Evolutionary conservation across 352 stramenopile genomes (phyloP).

Genomic region (Globisporangium parvum): DNA sequence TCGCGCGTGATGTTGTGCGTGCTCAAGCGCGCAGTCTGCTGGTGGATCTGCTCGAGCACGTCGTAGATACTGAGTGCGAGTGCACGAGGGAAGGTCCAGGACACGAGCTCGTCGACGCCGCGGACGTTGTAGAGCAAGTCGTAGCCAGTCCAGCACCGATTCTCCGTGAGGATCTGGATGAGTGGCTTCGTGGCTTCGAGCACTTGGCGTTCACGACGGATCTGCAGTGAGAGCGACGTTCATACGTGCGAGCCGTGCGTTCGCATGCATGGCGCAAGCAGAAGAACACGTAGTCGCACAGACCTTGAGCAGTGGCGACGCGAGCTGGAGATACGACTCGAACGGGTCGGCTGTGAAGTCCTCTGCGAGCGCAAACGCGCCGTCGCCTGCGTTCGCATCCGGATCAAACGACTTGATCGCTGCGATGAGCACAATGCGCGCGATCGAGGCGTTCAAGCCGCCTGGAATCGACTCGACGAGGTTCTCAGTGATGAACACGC

Average conservation of each 20-base stretch:
- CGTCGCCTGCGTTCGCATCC: slow-evolving; percentile 18
- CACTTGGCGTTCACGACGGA: slow-evolving; percentile 45
- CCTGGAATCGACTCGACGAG: slow-evolving; percentile 47
- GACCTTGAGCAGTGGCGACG: slow-evolving; percentile 43
- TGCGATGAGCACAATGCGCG: slow-evolving; percentile 37
- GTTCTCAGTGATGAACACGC: slow-evolving; percentile 31
- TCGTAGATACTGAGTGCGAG: slow-evolving; percentile 48
- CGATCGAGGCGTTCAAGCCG: slow-evolving; percentile 40
- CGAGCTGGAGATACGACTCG: slow-evolving; percentile 26
- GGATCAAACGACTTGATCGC: slow-evolving; percentile 46
- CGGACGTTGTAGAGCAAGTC: slow-evolving; percentile 51
- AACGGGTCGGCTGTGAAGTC: slow-evolving; percentile 31
- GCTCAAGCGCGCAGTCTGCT: slow-evolving; percentile 30
- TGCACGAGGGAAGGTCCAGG: slow-evolving; percentile 40
- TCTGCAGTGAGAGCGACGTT: slow-evolving; percentile 16
- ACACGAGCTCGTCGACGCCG: slow-evolving; percentile 41
- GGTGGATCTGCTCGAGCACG: slow-evolving; percentile 43
- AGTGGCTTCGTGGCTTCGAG: slow-evolving; percentile 34
- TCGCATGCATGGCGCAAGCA: too few species aligned
- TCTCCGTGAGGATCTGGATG: slow-evolving; percentile 29
- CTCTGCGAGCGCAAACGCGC: slow-evolving; percentile 30
- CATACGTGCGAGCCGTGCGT: not conserved
- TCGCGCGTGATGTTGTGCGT: slow-evolving; percentile 37
- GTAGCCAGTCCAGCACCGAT: slow-evolving; percentile 41
- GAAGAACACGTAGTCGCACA: not conserved